Evolutionary conservation across 768 basidiomycete genomes (phyloP).

Genomic region (Boletus patriciae): DNA sequence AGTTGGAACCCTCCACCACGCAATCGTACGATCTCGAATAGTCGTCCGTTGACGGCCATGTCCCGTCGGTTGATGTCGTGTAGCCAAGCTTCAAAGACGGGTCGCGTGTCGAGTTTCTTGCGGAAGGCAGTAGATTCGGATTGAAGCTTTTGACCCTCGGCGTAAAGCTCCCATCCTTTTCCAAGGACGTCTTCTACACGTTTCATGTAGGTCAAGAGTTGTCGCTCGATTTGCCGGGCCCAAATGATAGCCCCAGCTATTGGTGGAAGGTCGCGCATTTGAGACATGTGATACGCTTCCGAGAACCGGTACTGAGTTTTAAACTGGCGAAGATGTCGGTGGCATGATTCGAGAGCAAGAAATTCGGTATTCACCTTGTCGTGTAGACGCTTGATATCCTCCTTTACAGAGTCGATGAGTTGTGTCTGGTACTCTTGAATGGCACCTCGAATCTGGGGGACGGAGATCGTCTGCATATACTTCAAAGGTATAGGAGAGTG

Average conservation of each 20-base stretch:
- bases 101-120: slow-evolving; percentile 91
- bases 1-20: slow-evolving; percentile 80
- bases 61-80: slow-evolving; percentile 92
- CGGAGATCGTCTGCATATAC: not conserved
- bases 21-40: slow-evolving; percentile 87
- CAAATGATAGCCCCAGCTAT: slow-evolving; percentile 98
- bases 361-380: slow-evolving; percentile 61
- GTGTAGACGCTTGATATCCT: slow-evolving; percentile 93
- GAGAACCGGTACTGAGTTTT: slow-evolving; percentile 95
- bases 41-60: slow-evolving; percentile 85
- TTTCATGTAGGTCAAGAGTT: slow-evolving; percentile 96
- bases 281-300: slow-evolving; percentile 96
- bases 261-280: slow-evolving; percentile 97
- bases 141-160: slow-evolving; percentile 98
- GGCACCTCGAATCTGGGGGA: slow-evolving; percentile 82
- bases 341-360: not conserved
- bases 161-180: slow-evolving; percentile 98
- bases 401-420: slow-evolving; percentile 97
- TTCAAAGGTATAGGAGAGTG: not conserved
- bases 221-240: slow-evolving; percentile 98
- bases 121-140: slow-evolving; percentile 89
- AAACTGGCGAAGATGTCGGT: slow-evolving; percentile 52
- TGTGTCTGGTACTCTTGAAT: slow-evolving; percentile 99
- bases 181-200: slow-evolving; percentile 98
- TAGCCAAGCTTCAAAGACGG: slow-evolving; percentile 96